These are phyloP conservation scores for Saturnispora dispora DNA, from an alignment of 805 yeast genomes.

Conservation along the genomic window DNA sequence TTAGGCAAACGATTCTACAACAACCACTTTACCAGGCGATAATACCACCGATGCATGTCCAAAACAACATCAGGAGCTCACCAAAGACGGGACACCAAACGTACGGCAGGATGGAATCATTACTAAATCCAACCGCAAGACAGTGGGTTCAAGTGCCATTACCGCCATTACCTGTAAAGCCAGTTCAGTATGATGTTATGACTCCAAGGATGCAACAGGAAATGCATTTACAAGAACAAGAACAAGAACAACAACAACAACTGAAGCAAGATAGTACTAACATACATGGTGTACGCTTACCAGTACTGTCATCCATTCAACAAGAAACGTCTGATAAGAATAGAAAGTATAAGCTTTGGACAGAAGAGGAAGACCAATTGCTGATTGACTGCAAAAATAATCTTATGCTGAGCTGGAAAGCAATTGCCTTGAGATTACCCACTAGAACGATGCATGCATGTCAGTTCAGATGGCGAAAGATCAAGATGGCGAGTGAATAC, in stretches of 20 bases:
- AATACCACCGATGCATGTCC: background rate
- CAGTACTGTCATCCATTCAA: background rate
- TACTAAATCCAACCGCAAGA: background rate
- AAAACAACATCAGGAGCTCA: background rate
- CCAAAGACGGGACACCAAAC: background rate
- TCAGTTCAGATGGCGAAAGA: slow-evolving; percentile 15
- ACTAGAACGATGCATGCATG: slow-evolving; percentile 15
- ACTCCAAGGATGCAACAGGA: background rate
- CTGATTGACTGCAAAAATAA: slow-evolving; percentile 8
- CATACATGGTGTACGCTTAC: background rate
- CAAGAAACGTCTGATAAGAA: background rate
- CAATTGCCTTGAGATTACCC: slow-evolving; percentile 10
- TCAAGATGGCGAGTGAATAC: background rate
- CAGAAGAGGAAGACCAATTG: slow-evolving; percentile 11
- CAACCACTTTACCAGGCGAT: background rate
- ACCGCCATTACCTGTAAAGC: background rate
- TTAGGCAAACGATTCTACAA: background rate
- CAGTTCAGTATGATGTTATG: background rate
- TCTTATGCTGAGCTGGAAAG: slow-evolving; percentile 11
- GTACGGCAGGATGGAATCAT: background rate
- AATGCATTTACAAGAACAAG: background rate
- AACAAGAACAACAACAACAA: background rate
- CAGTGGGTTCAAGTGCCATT: background rate
- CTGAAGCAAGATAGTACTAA: background rate
- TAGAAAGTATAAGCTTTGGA: slow-evolving; percentile 12